These are phyloP conservation scores for Hippophae gyantsensis DNA, from an alignment of 306 rosid genomes.

Conservation along the genomic window DNA sequence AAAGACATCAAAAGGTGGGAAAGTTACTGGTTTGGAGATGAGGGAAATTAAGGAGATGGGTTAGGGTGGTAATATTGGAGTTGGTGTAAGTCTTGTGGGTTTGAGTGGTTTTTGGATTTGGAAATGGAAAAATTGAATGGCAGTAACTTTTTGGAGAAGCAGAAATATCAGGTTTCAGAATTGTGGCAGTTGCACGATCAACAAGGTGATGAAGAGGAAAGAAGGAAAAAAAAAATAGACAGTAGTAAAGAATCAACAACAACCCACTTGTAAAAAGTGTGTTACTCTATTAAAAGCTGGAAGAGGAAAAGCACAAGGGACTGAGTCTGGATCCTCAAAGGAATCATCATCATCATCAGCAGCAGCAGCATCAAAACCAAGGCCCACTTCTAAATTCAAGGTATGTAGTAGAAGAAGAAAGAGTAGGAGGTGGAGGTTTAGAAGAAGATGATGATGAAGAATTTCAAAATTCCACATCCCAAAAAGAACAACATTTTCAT, in stretches of 20 bases:
- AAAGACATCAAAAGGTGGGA: background rate
- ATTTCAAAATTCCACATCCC: slow-evolving; percentile 13
- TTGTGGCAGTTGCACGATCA: slow-evolving; percentile 31
- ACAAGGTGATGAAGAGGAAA: slow-evolving; percentile 19
- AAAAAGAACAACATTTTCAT: slow-evolving; percentile 12
- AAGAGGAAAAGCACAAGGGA: slow-evolving; percentile 39
- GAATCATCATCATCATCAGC: slow-evolving; percentile 26
- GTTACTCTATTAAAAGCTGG: slow-evolving; percentile 50
- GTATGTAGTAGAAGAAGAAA: slow-evolving; percentile 20
- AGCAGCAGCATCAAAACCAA: slow-evolving; percentile 9
- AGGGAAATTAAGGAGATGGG: slow-evolving; percentile 39
- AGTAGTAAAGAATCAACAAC: slow-evolving; percentile 9
- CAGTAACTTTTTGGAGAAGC: slow-evolving; percentile 41
- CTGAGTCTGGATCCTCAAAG: slow-evolving; percentile 86
- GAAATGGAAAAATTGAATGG: slow-evolving; percentile 64
- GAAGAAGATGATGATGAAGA: slow-evolving; percentile 12
- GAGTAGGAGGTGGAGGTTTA: slow-evolving; percentile 6
- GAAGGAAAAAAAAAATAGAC: slow-evolving; percentile 13
- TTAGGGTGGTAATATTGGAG: slow-evolving; percentile 32
- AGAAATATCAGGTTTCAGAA: slow-evolving; percentile 30
- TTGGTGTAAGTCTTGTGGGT: slow-evolving; percentile 16
- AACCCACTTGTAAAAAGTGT: slow-evolving; percentile 17
- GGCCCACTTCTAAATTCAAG: slow-evolving; percentile 21
- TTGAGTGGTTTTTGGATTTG: slow-evolving; percentile 32
- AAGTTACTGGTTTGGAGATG: background rate